Conservation (phyloP, 768 basidiomycete genomes). For the Mycena capillaripes region DNA sequence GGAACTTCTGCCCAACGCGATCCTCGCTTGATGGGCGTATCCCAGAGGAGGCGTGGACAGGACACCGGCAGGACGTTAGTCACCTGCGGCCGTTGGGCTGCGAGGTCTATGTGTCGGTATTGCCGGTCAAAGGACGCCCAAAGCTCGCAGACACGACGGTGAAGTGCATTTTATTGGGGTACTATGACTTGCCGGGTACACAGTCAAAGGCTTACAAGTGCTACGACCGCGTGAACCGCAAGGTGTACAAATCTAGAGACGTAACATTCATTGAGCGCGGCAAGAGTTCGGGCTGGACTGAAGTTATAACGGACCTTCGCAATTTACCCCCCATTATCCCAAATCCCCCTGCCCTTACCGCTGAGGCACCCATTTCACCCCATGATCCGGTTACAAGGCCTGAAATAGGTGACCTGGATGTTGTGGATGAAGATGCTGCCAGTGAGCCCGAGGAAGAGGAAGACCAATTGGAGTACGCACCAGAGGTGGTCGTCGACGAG, state of each 20-base stretch:
- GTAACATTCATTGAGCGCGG: slow-evolving; percentile 7
- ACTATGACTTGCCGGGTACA: slow-evolving; percentile 5
- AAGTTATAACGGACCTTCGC: slow-evolving; percentile 18
- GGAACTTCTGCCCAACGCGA: slow-evolving; percentile 2
- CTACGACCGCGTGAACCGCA: background rate
- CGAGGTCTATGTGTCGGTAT: background rate
- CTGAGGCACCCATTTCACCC: background rate
- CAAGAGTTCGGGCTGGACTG: slow-evolving; percentile 7
- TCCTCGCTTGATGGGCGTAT: slow-evolving; percentile 13
- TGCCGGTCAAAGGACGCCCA: background rate
- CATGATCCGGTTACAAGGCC: background rate
- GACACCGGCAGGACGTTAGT: background rate
- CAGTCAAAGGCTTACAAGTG: slow-evolving; percentile 20
- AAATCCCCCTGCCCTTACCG: background rate
- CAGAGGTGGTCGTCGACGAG: background rate
- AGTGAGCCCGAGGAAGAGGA: background rate
- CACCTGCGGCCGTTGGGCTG: slow-evolving; percentile 9
- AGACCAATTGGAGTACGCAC: background rate
- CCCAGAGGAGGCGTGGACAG: slow-evolving; percentile 9
- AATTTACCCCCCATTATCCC: slow-evolving; percentile 7
- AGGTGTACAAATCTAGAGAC: slow-evolving; percentile 12
- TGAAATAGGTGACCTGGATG: too few relatives aligned
- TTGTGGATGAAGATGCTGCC: background rate
- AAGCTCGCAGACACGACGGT: background rate
- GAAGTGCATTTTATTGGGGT: slow-evolving; percentile 5